Evolutionary conservation across 495 filamentous ascomycete species (phyloP).

Genomic region (Penicillium malachiteum): DNA sequence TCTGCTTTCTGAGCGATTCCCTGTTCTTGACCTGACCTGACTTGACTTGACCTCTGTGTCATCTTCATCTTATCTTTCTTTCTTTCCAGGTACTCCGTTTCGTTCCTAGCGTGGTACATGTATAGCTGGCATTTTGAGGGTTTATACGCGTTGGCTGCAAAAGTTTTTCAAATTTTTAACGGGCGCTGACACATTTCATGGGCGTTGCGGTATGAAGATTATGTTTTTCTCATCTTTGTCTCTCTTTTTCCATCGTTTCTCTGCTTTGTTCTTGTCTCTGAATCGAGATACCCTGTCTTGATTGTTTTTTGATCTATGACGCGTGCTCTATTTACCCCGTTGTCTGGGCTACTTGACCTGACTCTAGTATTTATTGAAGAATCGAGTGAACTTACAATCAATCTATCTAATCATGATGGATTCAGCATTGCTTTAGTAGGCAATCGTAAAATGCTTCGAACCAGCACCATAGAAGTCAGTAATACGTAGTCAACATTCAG

Average conservation of each 20-base stretch:
- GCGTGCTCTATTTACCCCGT: neutral
- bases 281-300: conserved; percentile 23
- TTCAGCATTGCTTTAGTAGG: no score
- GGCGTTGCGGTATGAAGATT: conserved; percentile 29
- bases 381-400: neutral
- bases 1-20: neutral
- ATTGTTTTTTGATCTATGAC: neutral
- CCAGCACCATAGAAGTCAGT: no score
- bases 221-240: conserved; percentile 11
- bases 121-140: conserved; percentile 18
- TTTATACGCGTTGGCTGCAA: conserved; percentile 10
- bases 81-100: conserved; percentile 8
- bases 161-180: conserved; percentile 14
- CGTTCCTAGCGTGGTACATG: conserved; percentile 17
- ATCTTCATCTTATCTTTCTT: neutral
- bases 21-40: neutral
- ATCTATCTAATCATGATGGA: no score
- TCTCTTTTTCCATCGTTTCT: neutral
- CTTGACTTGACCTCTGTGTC: neutral
- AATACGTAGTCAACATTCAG: no score
- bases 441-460: no score
- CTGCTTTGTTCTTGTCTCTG: neutral
- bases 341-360: neutral
- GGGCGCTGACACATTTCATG: conserved; percentile 15
- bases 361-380: neutral